A percentile compares a stretch with the other conserved stretches of the same genome.
phyloP scores from a whole-genome alignment of 129 eudicot genomes.

The Artemisia argyi region DNA sequence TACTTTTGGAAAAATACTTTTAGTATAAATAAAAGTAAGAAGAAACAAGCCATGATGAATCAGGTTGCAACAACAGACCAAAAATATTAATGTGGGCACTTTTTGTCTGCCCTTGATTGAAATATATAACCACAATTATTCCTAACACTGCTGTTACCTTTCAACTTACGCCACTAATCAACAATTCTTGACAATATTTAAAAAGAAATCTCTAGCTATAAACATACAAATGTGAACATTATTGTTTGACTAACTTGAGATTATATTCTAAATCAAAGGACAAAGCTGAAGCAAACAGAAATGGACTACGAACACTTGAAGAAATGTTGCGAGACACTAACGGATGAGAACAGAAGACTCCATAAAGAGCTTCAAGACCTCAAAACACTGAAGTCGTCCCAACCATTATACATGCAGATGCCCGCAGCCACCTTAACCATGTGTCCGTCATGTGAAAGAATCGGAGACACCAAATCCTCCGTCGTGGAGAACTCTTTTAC shows the following conservation, averaged over 20 bases:
- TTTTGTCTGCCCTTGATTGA: conserved; percentile 29
- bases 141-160: conserved; percentile 20
- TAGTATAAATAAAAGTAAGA: conserved; percentile 3
- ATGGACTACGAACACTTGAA: conserved; percentile 85
- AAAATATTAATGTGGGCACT: conserved; percentile 37
- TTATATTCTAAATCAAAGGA: conserved; percentile 38
- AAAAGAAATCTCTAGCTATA: neutral
- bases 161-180: conserved; percentile 30
- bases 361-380: conserved; percentile 88
- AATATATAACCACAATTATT: conserved; percentile 35
- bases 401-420: conserved; percentile 81
- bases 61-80: conserved; percentile 38
- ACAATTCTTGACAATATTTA: conserved; percentile 3
- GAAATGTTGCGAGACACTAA: conserved; percentile 75
- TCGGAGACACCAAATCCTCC: conserved; percentile 41
- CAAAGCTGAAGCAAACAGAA: conserved; percentile 96
- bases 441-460: conserved; percentile 92
- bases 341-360: conserved; percentile 80
- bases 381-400: conserved; percentile 58
- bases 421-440: conserved; percentile 92
- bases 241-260: neutral
- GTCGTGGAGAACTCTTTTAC: conserved; percentile 33
- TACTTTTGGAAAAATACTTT: conserved; percentile 12
- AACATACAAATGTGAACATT: neutral
- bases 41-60: conserved; percentile 27